Evolutionary conservation across 306 rosid species (phyloP), one percentile per base, ranked within the genome.

Genomic region (Prunus campanulata): DNA sequence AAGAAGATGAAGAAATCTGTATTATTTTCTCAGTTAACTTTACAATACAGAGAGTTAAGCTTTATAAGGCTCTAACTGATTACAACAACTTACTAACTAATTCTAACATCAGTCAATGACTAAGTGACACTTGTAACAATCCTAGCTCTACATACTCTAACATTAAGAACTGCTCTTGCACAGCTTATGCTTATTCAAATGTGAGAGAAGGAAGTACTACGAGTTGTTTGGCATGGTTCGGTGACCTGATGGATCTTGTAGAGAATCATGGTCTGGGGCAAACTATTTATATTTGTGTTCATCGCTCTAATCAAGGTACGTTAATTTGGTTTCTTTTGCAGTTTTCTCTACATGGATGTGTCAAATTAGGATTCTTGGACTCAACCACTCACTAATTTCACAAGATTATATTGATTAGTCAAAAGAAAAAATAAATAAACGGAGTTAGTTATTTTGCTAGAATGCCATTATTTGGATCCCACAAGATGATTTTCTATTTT

Each of bases 81-180:
- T n/a, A n/a, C n/a, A n/a, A n/a, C n/a, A n/a, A n/a, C n/a, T n/a
- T n/a, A n/a, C n/a, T n/a, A n/a, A n/a, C n/a, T n/a, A n/a, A n/a
- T n/a, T n/a, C n/a, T n/a, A n/a, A n/a, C n/a, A n/a, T n/a, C n/a
- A n/a, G n/a, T n/a, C n/a, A n/a, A n/a, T n/a, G n/a, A n/a, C n/a
- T n/a, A n/a, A n/a, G n/a, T n/a, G n/a, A n/a, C n/a, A n/a, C n/a
- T n/a, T n/a, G n/a, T n/a, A n/a, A n/a, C n/a, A n/a, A n/a, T n/a
- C n/a, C n/a, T n/a, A n/a, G n/a, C n/a, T n/a, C n/a, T n/a, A n/a
- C n/a, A n/a, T n/a, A n/a, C n/a, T n/a, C n/a, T n/a, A n/a, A n/a
- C n/a, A n/a, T n/a, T n/a, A n/a, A 22, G 19, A 81, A 78, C 42
- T 93, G 93, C 70, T 83, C 88, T 66, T 93, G 98, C 79, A 79